These are phyloP conservation scores for Aegilops umbellulata DNA, from an alignment of 176 grass and related monocot genomes.

Conservation along the genomic window DNA sequence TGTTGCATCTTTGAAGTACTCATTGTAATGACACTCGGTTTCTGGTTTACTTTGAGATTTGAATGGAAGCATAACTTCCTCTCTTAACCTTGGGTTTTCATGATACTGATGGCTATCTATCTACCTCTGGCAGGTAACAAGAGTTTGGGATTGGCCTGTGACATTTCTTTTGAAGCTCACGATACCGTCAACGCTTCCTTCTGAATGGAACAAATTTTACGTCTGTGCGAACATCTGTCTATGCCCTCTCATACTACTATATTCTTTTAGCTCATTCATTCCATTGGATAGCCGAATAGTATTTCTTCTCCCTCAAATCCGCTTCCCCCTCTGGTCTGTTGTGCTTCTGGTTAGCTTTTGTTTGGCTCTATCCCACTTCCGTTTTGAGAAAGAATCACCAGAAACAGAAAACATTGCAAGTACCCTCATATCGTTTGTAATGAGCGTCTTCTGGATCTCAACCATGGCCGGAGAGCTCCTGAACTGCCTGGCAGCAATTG, in stretches of 20 bases:
- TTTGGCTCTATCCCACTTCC: slow-evolving; percentile 66
- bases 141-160: slow-evolving; percentile 76
- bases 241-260: slow-evolving; percentile 77
- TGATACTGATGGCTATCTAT: slow-evolving; percentile 9
- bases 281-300: slow-evolving; percentile 73
- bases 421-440: slow-evolving; percentile 71
- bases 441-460: slow-evolving; percentile 97
- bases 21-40: background rate
- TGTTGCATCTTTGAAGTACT: background rate
- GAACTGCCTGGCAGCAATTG: slow-evolving; percentile 81
- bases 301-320: slow-evolving; percentile 66
- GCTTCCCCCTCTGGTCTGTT: slow-evolving; percentile 71
- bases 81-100: slow-evolving; percentile 18
- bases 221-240: slow-evolving; percentile 67
- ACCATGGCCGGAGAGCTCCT: slow-evolving; percentile 90
- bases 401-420: slow-evolving; percentile 44
- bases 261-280: slow-evolving; percentile 75
- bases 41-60: slow-evolving; percentile 7
- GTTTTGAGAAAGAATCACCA: slow-evolving; percentile 60
- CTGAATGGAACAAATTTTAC: slow-evolving; percentile 65
- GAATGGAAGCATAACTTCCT: background rate
- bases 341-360: slow-evolving; percentile 64
- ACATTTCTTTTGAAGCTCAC: slow-evolving; percentile 77
- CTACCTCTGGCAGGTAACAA: slow-evolving; percentile 48
- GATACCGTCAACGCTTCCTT: slow-evolving; percentile 68